Percentiles rank a stretch among this genome's conserved stretches.
phyloP scores from a whole-genome alignment of 1,139 yeast species.

The Taphrina betulina region DNA sequence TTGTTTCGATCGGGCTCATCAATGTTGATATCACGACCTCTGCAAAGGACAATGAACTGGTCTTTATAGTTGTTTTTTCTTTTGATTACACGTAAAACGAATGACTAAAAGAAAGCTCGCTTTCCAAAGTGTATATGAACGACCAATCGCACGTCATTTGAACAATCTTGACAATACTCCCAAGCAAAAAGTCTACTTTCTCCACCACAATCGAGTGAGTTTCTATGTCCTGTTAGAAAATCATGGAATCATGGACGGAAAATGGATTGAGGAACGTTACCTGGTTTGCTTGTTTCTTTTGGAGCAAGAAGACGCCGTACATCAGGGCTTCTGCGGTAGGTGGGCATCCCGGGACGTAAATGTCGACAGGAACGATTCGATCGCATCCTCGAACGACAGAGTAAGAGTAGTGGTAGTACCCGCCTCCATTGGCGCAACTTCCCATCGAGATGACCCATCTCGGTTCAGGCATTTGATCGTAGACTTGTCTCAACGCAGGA shows the following conservation, averaged over 20 bases:
- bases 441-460: constrained; percentile 92
- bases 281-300: constrained; percentile 55
- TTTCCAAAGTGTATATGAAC: too few relatives aligned
- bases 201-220: constrained; percentile 30
- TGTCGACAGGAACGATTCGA: constrained; percentile 82
- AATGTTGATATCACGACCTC: too few relatives aligned
- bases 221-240: too few relatives aligned
- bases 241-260: too few relatives aligned
- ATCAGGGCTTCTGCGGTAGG: constrained; percentile 88
- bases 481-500: constrained; percentile 87
- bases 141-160: too few relatives aligned
- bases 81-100: too few relatives aligned
- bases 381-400: constrained; percentile 90
- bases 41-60: too few relatives aligned
- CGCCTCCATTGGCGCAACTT: constrained; percentile 92
- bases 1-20: too few relatives aligned
- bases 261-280: neutral
- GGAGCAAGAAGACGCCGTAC: constrained; percentile 87
- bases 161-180: too few relatives aligned
- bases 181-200: too few relatives aligned
- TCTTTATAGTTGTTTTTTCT: too few relatives aligned
- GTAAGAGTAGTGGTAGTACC: constrained; percentile 86
- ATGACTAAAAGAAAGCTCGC: too few relatives aligned
- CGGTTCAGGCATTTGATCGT: constrained; percentile 94
- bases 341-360: constrained; percentile 91